A percentile compares a stretch with the other conserved stretches of the same genome.
Evolutionary conservation across 2,329 filamentous ascomycete genomes (phyloP).

Genomic region (Aspergillus fumigatiaffinis): DNA sequence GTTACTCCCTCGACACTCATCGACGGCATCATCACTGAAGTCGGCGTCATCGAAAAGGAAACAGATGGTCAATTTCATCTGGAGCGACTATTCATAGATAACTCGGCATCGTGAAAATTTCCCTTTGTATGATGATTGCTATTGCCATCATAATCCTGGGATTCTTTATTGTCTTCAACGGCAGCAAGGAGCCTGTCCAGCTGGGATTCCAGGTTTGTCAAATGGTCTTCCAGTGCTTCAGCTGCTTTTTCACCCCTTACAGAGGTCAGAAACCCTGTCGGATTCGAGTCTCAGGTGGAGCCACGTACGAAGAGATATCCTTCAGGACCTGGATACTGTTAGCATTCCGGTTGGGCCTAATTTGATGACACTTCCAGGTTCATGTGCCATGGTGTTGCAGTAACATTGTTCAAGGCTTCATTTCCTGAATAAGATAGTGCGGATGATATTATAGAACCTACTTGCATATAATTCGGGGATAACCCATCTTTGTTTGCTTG

Average conservation of each 20-base stretch:
- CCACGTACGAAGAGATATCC: not conserved
- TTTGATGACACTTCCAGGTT: not conserved
- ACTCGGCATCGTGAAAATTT: not conserved
- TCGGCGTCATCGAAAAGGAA: slow-evolving; percentile 78
- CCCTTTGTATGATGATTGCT: not conserved
- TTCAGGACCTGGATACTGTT: not conserved
- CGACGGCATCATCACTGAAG: slow-evolving; percentile 90
- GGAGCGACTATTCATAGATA: slow-evolving; percentile 28
- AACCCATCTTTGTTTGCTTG: not conserved
- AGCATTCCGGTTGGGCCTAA: not conserved
- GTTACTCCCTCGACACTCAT: slow-evolving; percentile 86
- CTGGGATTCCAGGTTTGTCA: not conserved
- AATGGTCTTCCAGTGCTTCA: not conserved
- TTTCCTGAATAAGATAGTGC: not conserved
- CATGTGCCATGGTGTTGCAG: not conserved
- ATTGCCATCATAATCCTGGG: not conserved
- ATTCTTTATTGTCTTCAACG: not conserved
- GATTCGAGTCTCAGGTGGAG: not conserved
- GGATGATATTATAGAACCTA: not conserved
- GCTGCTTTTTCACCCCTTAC: not conserved
- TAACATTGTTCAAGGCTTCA: not conserved
- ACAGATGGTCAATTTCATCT: slow-evolving; percentile 65
- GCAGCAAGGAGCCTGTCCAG: not conserved
- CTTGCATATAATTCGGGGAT: not conserved
- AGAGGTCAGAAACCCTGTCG: not conserved